Base-by-base conservation (phyloP, 106 monocot species). In the Allium fistulosum region DNA sequence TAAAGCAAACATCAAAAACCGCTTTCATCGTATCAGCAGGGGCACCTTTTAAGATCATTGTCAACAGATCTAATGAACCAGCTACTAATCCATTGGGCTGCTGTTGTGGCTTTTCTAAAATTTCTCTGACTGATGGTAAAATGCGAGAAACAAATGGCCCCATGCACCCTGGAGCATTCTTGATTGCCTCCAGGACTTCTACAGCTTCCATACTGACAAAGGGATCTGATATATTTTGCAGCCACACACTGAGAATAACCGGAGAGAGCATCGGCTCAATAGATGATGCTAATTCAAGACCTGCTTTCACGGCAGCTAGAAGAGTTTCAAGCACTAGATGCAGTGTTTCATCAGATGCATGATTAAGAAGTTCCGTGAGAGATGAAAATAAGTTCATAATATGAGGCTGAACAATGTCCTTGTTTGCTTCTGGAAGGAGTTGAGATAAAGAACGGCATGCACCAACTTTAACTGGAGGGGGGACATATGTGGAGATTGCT, bases 311-410 rank as follows among this genome's bases (percentile, higher is more conserved):
- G 68, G 87, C 89, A 62, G 80, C 80, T 89, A 92, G 86, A 82
- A 97, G 76, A 51, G 96, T 97, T 83, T 97, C 96, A n/a, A 97
- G 84, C 3, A 97, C 88, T 74, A 97, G 96, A 84, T 92, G 96
- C 13, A 97, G 82, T 51, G 92, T 87, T 79, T 92, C 96, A 67
- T 97, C 96, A 70, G 92, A 89, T 73, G 92, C 96, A 82, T 92
- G 79, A 68, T 83, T 82, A 17, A 97, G 82, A 73, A 97, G 92
- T 73, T 79, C 82, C 17, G 75, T 82, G 10, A 97, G 81, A 71
- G 96, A 81, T 55, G 78, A 85, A 76, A 97, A 75, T 69, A 97
- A 76, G n/a, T 74, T n/a, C 72, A 82, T 71, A 47, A 89, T 74
- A 64, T 83, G 77, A 14, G 82, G 76, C 52, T 77, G 76, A 71